Conservation (phyloP, 192 early-diverging fungal genomes). For the Physocladia obscura region DNA sequence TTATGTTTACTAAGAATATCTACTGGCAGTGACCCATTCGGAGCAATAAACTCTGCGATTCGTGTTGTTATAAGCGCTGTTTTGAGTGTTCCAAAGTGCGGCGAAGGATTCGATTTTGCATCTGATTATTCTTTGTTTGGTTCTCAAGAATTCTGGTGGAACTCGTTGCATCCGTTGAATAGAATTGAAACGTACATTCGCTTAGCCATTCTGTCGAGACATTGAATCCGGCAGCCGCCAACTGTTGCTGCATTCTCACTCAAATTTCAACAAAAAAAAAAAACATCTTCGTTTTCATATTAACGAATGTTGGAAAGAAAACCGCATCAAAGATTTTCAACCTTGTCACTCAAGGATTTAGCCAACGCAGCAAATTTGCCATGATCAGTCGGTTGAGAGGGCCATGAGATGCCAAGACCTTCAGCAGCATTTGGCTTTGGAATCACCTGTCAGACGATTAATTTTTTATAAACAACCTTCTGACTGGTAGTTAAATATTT, state of each 20-base stretch:
- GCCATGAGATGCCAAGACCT: slow-evolving; percentile 75
- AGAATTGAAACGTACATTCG: no score
- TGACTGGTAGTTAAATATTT: background rate
- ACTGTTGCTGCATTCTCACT: no score
- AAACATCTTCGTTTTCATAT: background rate
- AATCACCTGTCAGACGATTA: slow-evolving; percentile 19
- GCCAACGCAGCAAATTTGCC: slow-evolving; percentile 47
- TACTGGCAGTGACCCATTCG: background rate
- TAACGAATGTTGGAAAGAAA: background rate
- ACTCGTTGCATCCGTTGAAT: no score
- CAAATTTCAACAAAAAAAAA: background rate
- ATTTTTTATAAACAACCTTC: background rate
- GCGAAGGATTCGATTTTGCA: slow-evolving; percentile 15
- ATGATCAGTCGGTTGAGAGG: slow-evolving; percentile 48
- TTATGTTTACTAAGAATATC: background rate
- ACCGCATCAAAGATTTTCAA: background rate
- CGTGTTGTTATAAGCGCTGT: no score
- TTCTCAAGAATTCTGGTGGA: no score
- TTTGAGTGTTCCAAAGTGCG: no score
- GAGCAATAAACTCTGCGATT: no score
- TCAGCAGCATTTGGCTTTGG: slow-evolving; percentile 50
- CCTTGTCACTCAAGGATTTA: slow-evolving; percentile 27
- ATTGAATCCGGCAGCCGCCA: no score
- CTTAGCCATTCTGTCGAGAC: no score
- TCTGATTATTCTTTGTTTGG: no score